Percentiles rank a stretch among this genome's conserved stretches.
Evolutionary conservation across 805 yeast genomes (phyloP).

Genomic region (Nakazawaea ernobii): DNA sequence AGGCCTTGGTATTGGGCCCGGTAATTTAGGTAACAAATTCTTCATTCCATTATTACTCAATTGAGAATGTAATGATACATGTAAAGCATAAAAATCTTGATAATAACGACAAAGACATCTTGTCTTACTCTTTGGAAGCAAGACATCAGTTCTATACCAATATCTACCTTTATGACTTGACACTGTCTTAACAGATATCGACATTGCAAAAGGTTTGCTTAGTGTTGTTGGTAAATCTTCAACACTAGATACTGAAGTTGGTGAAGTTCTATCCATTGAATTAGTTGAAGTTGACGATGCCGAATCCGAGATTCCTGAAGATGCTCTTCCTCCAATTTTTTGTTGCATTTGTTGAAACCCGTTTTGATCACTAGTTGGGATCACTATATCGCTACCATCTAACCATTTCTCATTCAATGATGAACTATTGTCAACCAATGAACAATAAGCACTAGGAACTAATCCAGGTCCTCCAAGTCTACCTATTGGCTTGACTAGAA

Average conservation of each 20-base stretch:
- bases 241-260: not conserved
- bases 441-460: constrained; percentile 40
- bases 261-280: constrained; percentile 6
- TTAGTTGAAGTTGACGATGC: constrained; percentile 5
- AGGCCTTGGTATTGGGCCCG: constrained; percentile 41
- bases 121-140: constrained; percentile 28
- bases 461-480: constrained; percentile 40
- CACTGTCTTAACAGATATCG: constrained; percentile 34
- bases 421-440: not conserved
- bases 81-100: constrained; percentile 45
- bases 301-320: constrained; percentile 2
- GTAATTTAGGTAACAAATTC: constrained; percentile 32
- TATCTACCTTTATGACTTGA: constrained; percentile 35
- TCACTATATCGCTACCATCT: not conserved
- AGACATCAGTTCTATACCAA: constrained; percentile 46
- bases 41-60: constrained; percentile 11
- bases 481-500: constrained; percentile 49
- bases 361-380: not conserved
- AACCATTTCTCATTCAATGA: constrained; percentile 4
- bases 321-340: not conserved
- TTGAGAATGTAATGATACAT: constrained; percentile 25
- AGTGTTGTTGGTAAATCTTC: not conserved
- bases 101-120: constrained; percentile 41
- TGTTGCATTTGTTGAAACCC: not conserved
- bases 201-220: constrained; percentile 21